Conservation (phyloP, 805 yeast species). For the Barnettozyma botsteinii region DNA sequence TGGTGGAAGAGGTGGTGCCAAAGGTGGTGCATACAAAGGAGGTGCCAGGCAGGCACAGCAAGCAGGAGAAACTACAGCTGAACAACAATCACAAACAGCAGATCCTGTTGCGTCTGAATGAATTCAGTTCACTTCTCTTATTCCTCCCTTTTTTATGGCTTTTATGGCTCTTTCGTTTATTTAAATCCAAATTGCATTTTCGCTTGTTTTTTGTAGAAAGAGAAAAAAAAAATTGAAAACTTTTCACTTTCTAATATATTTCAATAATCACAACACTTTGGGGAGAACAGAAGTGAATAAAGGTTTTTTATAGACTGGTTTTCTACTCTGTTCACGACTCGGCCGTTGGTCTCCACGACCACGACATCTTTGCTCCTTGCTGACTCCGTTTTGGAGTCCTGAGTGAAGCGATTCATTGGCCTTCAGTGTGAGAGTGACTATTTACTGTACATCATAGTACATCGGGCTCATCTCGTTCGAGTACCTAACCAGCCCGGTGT, state of each 20-base stretch:
- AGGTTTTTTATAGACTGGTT: too few species aligned
- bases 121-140: too few species aligned
- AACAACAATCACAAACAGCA: too few species aligned
- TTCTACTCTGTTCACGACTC: too few species aligned
- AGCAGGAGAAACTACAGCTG: too few species aligned
- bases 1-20: conserved; percentile 14
- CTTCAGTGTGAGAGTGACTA: conserved; percentile 6
- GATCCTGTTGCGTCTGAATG: too few species aligned
- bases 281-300: too few species aligned
- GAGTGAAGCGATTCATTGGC: conserved; percentile 13
- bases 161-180: not conserved
- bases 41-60: too few species aligned
- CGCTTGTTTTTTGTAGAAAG: too few species aligned
- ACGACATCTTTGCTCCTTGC: conserved; percentile 15
- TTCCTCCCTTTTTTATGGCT: too few species aligned
- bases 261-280: not conserved
- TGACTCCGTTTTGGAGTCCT: conserved; percentile 21
- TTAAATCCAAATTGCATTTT: too few species aligned
- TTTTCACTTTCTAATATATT: not conserved
- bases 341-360: not conserved
- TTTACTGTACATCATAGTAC: conserved; percentile 27
- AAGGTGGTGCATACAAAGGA: too few species aligned
- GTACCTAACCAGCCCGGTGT: conserved; percentile 21
- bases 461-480: conserved; percentile 15
- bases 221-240: not conserved